A percentile compares a stretch with the other conserved stretches of the same genome.
Conservation (phyloP, 805 yeast genomes). For the Lipomyces orientalis region DNA sequence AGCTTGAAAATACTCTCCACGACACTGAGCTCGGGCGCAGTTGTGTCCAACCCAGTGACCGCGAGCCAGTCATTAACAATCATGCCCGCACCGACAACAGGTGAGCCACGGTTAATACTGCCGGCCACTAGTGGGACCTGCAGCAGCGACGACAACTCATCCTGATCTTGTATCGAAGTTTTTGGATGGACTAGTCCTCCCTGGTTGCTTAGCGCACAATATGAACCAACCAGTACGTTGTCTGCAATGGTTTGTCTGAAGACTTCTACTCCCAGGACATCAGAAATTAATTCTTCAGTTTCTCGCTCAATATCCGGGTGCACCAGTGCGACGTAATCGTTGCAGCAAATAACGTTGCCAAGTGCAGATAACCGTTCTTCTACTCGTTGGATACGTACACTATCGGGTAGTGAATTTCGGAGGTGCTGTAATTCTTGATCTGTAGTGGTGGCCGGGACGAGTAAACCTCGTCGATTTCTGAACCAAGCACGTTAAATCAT, state of each 20-base stretch:
- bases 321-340: slow-evolving; percentile 97
- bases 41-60: slow-evolving; percentile 94
- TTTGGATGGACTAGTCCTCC: slow-evolving; percentile 99
- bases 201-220: slow-evolving; percentile 92
- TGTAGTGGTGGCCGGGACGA: slow-evolving; percentile 97
- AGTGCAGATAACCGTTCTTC: slow-evolving; percentile 96
- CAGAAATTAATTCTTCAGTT: slow-evolving; percentile 97
- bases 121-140: slow-evolving; percentile 99
- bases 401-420: slow-evolving; percentile 94
- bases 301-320: slow-evolving; percentile 99
- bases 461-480: slow-evolving; percentile 95
- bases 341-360: slow-evolving; percentile 98
- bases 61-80: slow-evolving; percentile 99
- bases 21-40: slow-evolving; percentile 97
- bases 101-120: slow-evolving; percentile 95
- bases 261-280: slow-evolving; percentile 97
- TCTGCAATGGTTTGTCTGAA: slow-evolving; percentile 99
- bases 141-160: slow-evolving; percentile 90
- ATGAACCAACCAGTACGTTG: slow-evolving; percentile 95
- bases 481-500: not conserved
- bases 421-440: slow-evolving; percentile 98
- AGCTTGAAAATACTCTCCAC: slow-evolving; percentile 94
- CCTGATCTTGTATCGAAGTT: slow-evolving; percentile 96
- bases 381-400: slow-evolving; percentile 94
- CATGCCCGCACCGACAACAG: slow-evolving; percentile 98